Base-by-base conservation (phyloP, 139 green algal genomes). In the Gonium pectorale region DNA sequence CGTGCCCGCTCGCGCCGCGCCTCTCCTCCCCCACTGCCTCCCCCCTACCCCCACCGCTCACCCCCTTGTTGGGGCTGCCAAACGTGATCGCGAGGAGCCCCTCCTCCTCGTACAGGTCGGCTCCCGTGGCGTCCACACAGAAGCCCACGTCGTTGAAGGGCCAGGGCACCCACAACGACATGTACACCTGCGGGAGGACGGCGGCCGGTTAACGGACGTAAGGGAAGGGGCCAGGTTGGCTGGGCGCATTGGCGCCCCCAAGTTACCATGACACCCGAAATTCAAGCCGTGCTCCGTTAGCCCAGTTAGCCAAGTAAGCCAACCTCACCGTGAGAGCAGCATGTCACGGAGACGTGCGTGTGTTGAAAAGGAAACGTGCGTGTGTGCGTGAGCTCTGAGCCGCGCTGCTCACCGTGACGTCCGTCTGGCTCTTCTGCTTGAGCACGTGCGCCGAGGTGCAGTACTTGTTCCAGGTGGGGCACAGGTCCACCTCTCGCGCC, bases 401-500 rank as follows among this genome's bases (percentile, higher is more conserved):
- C 37, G 37, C 64, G 38, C 1, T 15, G 62, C 68, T 62, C 43
- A 81, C 68, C 68, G 40, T n/a, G n/a, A 83, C 2, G 69, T 81
- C 67, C 33, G 64, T 80, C 44, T 40, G 44, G 43, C 59, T 82
- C 2, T 26, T 51, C 37, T 83, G 71, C 2, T 46, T 13, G 11
- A 86, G n/a, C 56, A 89, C 54, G 49, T 27, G 24, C 3, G 56
- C 44, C 38, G 63, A 56, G 31, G 63, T 75, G 41, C 44, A 68
- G 74, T 88, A 90, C 38, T 78, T 70, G 84, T 91, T 92, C 89
- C 86, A 91, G 37, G 68, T 89, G 75, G 64, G 63, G 19, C 49
- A 49, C 59, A 92, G 80, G 81, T 92, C 89, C 46, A 91, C 84
- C 75, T 92, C 89, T 5, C 84, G 80, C 1, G 64, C 44, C 68